Evolutionary conservation across 2,329 filamentous ascomycete species (phyloP), one percentile per base, ranked within the genome.

Genomic region (Penicillium sp.): DNA sequence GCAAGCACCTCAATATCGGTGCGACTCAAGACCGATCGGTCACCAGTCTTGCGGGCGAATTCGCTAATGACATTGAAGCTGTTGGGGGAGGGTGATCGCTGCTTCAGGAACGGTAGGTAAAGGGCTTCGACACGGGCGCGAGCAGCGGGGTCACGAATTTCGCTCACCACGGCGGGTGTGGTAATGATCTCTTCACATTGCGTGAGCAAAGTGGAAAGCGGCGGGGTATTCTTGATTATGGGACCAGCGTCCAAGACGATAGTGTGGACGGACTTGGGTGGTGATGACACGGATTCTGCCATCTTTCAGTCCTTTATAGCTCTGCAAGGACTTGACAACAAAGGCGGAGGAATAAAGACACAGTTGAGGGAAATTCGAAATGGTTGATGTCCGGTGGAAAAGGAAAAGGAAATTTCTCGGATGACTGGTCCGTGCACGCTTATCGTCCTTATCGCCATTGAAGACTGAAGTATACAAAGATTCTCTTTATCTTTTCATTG

Each of bases 161-260:
- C 93, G 44, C 83, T 80, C 27, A 97, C 77, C 48, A 98, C 89
- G 6, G 87, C 84, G 0, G 91, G 90, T 0, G 92, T 87, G 1
- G 90, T 96, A 63, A 90, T 82, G 37, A 96, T 78, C 51, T 80
- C 76, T 63, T 93, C 85, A 42, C 89, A 84, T 66, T 89, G 84
- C 32, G 81, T 79, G 44, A 95, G 76, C 9, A 98, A 82, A 0
- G 87, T 89, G 40, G 89, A 95, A 23, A 93, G 82, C 9, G 88
- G 78, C 10, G 92, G 89, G 57, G 93, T 86, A 73, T 96, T 96
- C 67, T 92, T 92, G 69, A 98, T 91, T 53, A 98, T 83, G 6
- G 92, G 90, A 24, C 91, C 92, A 3, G 93, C 87, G 67, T 98
- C 93, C 58, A 98, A 80, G 25, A 97, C 81, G 44, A 97, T 82